Conservation (phyloP, 75 land plant genomes). For the Larix kaempferi region DNA sequence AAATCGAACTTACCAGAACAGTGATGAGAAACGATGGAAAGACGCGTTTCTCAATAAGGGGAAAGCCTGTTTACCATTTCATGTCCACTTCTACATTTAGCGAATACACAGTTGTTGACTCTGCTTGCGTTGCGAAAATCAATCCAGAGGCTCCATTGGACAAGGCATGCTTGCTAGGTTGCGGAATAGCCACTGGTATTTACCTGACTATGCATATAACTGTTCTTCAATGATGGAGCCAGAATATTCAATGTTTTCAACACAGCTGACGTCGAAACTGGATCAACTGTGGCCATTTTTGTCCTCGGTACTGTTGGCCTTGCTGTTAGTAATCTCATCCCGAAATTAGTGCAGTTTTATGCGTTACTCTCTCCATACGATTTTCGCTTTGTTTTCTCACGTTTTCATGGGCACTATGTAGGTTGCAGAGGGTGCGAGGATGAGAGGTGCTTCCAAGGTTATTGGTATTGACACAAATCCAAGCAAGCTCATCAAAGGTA, state of each 20-base stretch:
- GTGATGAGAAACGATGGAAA: slow-evolving; percentile 55
- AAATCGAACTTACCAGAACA: slow-evolving; percentile 37
- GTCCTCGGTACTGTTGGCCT: slow-evolving; percentile 91
- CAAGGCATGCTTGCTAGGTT: slow-evolving; percentile 66
- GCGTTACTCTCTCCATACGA: background rate
- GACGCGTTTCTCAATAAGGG: slow-evolving; percentile 32
- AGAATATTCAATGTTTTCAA: slow-evolving; percentile 43
- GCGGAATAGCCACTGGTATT: slow-evolving; percentile 82
- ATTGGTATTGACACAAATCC: slow-evolving; percentile 39
- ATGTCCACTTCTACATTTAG: slow-evolving; percentile 81
- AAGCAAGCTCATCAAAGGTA: slow-evolving; percentile 27
- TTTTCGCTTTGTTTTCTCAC: background rate
- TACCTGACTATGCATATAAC: background rate
- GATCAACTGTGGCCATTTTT: slow-evolving; percentile 78
- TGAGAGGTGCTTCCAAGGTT: slow-evolving; percentile 35
- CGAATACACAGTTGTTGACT: slow-evolving; percentile 83
- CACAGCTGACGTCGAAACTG: slow-evolving; percentile 59
- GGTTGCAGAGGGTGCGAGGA: slow-evolving; percentile 42
- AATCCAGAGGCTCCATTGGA: slow-evolving; percentile 54
- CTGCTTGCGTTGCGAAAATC: slow-evolving; percentile 68
- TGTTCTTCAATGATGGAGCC: background rate
- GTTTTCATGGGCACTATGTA: background rate
- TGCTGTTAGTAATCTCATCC: slow-evolving; percentile 43
- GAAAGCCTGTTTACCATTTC: slow-evolving; percentile 55
- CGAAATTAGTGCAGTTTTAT: background rate